Conservation (phyloP, 805 yeast species). For the Teunomyces tritomae region DNA sequence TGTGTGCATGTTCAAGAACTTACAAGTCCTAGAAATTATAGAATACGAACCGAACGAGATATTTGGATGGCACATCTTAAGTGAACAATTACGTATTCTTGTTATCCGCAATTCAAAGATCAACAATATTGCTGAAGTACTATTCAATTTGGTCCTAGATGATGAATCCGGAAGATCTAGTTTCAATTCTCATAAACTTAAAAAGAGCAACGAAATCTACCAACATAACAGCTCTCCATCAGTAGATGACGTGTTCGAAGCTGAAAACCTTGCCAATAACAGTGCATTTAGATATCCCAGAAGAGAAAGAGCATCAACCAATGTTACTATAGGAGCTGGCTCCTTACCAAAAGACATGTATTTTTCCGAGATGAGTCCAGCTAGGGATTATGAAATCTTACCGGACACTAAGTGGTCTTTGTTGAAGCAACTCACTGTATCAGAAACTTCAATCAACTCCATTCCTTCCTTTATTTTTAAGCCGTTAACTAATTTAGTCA, state of each 20-base stretch:
- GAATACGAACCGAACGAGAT: constrained; percentile 64
- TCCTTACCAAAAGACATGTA: constrained; percentile 21
- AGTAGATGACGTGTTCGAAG: constrained; percentile 11
- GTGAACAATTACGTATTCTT: constrained; percentile 54
- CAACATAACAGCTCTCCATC: background rate
- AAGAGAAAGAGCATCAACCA: constrained; percentile 24
- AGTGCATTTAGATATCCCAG: constrained; percentile 23
- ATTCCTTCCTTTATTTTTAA: constrained; percentile 36
- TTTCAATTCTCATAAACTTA: constrained; percentile 23
- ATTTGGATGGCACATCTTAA: constrained; percentile 60
- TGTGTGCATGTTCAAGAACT: constrained; percentile 55
- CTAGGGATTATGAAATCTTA: constrained; percentile 20
- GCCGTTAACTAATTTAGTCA: constrained; percentile 40
- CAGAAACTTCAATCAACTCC: constrained; percentile 38
- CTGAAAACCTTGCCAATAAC: constrained; percentile 10
- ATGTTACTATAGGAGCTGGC: constrained; percentile 22
- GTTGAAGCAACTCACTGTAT: constrained; percentile 39
- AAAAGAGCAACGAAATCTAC: constrained; percentile 12
- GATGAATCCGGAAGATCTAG: constrained; percentile 45
- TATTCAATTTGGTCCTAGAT: constrained; percentile 52
- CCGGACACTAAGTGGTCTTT: constrained; percentile 40
- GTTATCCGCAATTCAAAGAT: constrained; percentile 52
- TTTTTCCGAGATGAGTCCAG: constrained; percentile 7
- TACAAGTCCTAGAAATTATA: constrained; percentile 57
- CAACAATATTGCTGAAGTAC: constrained; percentile 50